Conservation (phyloP, 495 filamentous ascomycete species). For the Trichodelitschia bisporula region DNA sequence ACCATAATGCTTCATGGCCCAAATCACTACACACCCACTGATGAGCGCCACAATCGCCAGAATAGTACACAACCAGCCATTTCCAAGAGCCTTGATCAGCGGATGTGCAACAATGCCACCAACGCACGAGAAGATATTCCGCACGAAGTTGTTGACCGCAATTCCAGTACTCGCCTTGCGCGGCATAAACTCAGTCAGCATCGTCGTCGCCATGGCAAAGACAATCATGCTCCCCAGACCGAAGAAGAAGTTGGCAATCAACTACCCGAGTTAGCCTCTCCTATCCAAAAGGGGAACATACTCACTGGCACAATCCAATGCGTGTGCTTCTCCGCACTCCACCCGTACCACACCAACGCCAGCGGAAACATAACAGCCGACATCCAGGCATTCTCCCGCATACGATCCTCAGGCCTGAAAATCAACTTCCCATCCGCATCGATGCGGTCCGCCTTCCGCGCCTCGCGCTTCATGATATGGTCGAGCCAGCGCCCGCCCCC, state of each 20-base stretch:
- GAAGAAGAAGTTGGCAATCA: slow-evolving; percentile 73
- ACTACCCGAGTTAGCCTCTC: slow-evolving; percentile 10
- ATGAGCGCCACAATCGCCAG: slow-evolving; percentile 38
- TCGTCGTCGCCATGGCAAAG: slow-evolving; percentile 25
- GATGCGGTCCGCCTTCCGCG: slow-evolving; percentile 41
- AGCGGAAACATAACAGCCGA: slow-evolving; percentile 51
- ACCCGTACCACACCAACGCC: slow-evolving; percentile 43
- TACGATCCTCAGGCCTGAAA: slow-evolving; percentile 65
- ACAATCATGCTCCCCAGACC: slow-evolving; percentile 77
- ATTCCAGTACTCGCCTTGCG: slow-evolving; percentile 47
- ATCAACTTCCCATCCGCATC: slow-evolving; percentile 44
- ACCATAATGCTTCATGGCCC: slow-evolving; percentile 38
- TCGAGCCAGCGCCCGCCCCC: slow-evolving; percentile 77
- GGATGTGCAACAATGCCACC: slow-evolving; percentile 52
- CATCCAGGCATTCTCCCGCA: slow-evolving; percentile 74
- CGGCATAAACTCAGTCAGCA: slow-evolving; percentile 59
- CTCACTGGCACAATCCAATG: slow-evolving; percentile 40
- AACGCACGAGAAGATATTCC: slow-evolving; percentile 68
- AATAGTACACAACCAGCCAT: slow-evolving; percentile 75
- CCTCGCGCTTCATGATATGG: slow-evolving; percentile 66
- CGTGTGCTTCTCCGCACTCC: slow-evolving; percentile 31
- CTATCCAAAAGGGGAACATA: slow-evolving; percentile 2
- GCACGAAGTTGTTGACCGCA: slow-evolving; percentile 59
- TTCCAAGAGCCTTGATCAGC: slow-evolving; percentile 56
- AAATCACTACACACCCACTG: slow-evolving; percentile 25